Evolutionary conservation across 164 flowering plant species (phyloP), one percentile per base, ranked within the genome.

Genomic region (Brasenia schreberi): DNA sequence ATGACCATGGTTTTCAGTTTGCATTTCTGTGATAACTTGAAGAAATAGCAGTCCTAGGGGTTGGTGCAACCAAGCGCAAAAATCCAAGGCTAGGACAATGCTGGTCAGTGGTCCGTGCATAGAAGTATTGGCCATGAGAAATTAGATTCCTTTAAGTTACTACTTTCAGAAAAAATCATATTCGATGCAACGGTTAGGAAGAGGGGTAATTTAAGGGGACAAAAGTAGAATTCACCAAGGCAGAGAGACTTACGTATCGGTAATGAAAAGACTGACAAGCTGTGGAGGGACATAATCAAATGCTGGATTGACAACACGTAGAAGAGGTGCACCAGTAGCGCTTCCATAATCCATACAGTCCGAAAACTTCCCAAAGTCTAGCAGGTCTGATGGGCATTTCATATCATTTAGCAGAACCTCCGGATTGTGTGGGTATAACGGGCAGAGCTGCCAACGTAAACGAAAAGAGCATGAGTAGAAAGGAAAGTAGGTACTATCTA

Each of bases 281-380:
- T 90, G 84, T 65, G 99, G 99, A 39, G 99, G 99, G 63, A 95
- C 96, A 74, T 90, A 95, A 75, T 95, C 97, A 78, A 95, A 95
- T 58, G 97, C 78, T 68, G 99, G 99, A 74, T 95, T 95, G 74
- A 95, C 92, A 63, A 92, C 94, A 77, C 88, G 96, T 74, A 94
- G 90, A 73, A 87, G 91, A 59, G 92, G 89, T 67, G 88, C 77
- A 68, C 90, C 92, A 70, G 70, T 69, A 74, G 84, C 87, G 76
- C 74, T 82, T 69, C 91, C 90, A 77, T 83, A 92, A 75, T 92
- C 96, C 89, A 92, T 72, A 79, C 96, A 90, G 78, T 95, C 99
- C 42, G 99, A 95, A 78, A 95, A 88, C 65, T 90, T 96, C 72
- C 99, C 97, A 77, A 95, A 95, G 77, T 92, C 94, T 73, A 95